phyloP scores from a whole-genome alignment of 768 basidiomycete species.

The Lentinus brumalis region DNA sequence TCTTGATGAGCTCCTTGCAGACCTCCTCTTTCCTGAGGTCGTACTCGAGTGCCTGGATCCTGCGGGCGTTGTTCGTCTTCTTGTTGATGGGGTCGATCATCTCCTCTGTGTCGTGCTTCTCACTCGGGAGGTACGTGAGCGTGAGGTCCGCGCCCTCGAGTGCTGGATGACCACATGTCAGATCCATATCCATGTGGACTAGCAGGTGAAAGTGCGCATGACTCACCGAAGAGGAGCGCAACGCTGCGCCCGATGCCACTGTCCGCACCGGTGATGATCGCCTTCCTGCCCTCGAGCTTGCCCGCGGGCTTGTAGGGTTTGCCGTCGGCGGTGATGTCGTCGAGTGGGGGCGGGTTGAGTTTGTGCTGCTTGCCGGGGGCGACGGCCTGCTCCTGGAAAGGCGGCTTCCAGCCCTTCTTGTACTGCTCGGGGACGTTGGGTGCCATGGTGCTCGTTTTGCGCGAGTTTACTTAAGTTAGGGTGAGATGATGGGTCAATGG shows the following conservation, averaged over 20 bases:
- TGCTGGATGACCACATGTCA: constrained; percentile 16
- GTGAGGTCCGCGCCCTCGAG: constrained; percentile 41
- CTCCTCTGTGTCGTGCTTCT: constrained; percentile 44
- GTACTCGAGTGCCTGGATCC: constrained; percentile 38
- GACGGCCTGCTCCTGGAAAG: constrained; percentile 32
- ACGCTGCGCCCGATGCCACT: constrained; percentile 49
- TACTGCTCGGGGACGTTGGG: constrained; percentile 28
- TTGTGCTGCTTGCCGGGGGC: constrained; percentile 35
- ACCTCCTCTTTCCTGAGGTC: constrained; percentile 43
- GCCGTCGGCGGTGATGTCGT: constrained; percentile 47
- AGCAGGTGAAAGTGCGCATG: neutral
- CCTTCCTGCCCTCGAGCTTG: constrained; percentile 50
- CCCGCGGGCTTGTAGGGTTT: constrained; percentile 45
- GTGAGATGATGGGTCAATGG: too few species aligned
- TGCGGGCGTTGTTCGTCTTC: constrained; percentile 39
- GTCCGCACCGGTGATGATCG: constrained; percentile 53
- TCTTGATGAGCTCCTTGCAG: constrained; percentile 40
- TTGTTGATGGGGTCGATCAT: constrained; percentile 39
- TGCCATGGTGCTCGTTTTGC: constrained; percentile 1
- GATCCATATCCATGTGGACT: too few species aligned
- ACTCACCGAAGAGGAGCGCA: constrained; percentile 42
- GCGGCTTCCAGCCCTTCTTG: constrained; percentile 35
- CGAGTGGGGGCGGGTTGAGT: constrained; percentile 37
- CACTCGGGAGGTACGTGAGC: constrained; percentile 31
- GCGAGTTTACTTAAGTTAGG: too few species aligned